Evolutionary conservation across 208 protist genomes (phyloP).

Genomic region (Leishmania turanica): DNA sequence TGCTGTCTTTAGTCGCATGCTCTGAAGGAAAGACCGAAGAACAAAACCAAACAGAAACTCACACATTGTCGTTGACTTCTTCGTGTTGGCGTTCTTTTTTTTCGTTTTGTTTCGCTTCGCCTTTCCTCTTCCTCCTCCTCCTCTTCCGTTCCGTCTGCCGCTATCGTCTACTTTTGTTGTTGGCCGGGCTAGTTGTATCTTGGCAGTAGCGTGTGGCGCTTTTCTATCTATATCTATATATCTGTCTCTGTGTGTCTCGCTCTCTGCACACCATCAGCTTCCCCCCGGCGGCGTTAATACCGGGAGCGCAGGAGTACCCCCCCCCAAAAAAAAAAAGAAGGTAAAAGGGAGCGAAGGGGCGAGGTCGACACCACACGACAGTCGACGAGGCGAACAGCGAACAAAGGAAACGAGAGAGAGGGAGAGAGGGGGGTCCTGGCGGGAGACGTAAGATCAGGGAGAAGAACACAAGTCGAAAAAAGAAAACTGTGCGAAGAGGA

Average conservation of each 20-base stretch:
- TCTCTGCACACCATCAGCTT: background rate
- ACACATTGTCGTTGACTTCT: no score
- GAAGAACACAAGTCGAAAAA: background rate
- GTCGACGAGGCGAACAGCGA: background rate
- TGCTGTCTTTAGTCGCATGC: no score
- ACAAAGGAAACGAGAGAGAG: background rate
- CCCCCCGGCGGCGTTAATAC: background rate
- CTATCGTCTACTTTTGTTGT: constrained; percentile 7
- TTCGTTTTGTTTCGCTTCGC: background rate
- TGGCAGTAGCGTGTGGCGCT: no score
- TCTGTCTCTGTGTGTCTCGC: background rate
- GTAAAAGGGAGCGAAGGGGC: background rate
- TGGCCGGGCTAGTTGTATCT: background rate
- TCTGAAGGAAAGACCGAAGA: no score
- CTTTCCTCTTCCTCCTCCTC: background rate
- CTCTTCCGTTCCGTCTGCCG: background rate
- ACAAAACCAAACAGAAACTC: no score
- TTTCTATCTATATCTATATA: background rate
- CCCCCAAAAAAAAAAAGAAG: background rate
- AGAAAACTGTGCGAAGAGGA: background rate
- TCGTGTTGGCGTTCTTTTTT: background rate
- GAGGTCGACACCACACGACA: background rate
- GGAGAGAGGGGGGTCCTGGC: background rate
- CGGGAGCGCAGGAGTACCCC: background rate
- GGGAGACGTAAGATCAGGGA: background rate